Conservation (phyloP, 345 rosid species). For the Dovyalis caffra region DNA sequence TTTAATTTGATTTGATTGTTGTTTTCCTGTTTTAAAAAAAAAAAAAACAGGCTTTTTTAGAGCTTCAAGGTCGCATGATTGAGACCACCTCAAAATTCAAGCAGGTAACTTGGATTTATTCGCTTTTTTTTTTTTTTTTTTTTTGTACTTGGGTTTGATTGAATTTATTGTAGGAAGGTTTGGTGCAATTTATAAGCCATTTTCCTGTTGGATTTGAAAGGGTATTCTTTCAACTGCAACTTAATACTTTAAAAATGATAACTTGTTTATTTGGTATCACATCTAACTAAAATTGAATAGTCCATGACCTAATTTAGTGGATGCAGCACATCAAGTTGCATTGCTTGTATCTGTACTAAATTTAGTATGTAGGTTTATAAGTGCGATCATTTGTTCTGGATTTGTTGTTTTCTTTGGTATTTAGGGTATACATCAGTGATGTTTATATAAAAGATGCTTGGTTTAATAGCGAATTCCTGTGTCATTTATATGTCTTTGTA, state of each 20-base stretch:
- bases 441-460: not conserved
- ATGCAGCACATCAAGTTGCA: not conserved
- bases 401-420: not conserved
- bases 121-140: too few relatives aligned
- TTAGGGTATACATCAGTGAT: not conserved
- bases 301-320: not conserved
- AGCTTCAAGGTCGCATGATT: conserved; percentile 69
- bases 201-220: not conserved
- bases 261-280: not conserved
- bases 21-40: not conserved
- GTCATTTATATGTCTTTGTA: not conserved
- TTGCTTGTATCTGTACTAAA: not conserved
- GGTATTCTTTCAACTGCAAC: not conserved
- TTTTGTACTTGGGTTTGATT: not conserved
- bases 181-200: not conserved
- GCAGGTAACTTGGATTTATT: conserved; percentile 33
- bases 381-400: not conserved
- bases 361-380: not conserved
- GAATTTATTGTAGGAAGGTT: not conserved
- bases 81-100: conserved; percentile 64
- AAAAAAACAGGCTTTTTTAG: conserved; percentile 48
- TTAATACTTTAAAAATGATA: not conserved
- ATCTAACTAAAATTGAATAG: too few relatives aligned
- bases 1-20: not conserved
- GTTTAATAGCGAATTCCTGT: not conserved